Evolutionary conservation across 2,329 filamentous ascomycete species (phyloP).

Genomic region (Scorias spongiosa): DNA sequence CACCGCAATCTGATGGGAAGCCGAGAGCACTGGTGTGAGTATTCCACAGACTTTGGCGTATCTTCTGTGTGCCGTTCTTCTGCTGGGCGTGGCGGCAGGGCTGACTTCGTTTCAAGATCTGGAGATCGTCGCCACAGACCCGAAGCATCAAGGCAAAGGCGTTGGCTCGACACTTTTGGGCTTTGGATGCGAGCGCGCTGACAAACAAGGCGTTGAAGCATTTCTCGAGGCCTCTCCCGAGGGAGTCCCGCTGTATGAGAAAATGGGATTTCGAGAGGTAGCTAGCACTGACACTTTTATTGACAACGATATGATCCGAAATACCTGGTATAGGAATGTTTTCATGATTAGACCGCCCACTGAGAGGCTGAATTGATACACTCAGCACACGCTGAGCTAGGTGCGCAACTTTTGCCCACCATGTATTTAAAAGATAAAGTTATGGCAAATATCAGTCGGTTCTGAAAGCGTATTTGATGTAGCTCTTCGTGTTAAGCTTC

Average conservation of each 20-base stretch:
- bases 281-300: slow-evolving; percentile 12
- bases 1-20: slow-evolving; percentile 12
- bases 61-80: too few relatives aligned
- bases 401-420: neutral
- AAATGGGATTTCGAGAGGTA: slow-evolving; percentile 18
- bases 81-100: neutral
- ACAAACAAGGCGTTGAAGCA: neutral
- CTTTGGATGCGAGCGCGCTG: neutral
- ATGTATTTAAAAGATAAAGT: slow-evolving; percentile 1
- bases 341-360: slow-evolving; percentile 10
- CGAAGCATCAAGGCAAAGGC: slow-evolving; percentile 23
- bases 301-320: slow-evolving; percentile 9
- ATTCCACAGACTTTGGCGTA: too few relatives aligned
- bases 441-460: slow-evolving; percentile 1
- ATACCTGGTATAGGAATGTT: slow-evolving; percentile 11
- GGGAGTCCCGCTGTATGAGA: slow-evolving; percentile 18
- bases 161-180: slow-evolving; percentile 15
- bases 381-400: too few relatives aligned
- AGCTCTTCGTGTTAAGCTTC: slow-evolving; percentile 24
- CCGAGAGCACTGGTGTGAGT: slow-evolving; percentile 16
- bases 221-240: slow-evolving; percentile 1
- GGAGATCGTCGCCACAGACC: slow-evolving; percentile 21
- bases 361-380: too few relatives aligned
- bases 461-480: slow-evolving; percentile 25
- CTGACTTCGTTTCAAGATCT: slow-evolving; percentile 9